Percentiles rank a stretch among this genome's conserved stretches.
phyloP scores from a whole-genome alignment of 2,329 filamentous ascomycete species.

The Monosporascus sp. region DNA sequence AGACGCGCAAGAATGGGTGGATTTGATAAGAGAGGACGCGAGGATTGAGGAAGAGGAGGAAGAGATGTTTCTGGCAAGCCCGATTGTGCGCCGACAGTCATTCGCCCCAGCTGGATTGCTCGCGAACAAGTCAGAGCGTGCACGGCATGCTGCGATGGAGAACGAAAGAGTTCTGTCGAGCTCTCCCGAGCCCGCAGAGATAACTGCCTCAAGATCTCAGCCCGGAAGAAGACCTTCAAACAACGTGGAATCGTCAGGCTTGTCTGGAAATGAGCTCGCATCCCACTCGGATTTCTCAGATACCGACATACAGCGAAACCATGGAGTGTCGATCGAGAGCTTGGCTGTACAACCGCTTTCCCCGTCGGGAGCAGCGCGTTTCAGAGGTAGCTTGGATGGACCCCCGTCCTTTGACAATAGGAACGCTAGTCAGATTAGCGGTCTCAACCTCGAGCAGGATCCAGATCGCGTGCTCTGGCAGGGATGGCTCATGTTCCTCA shows the following conservation, averaged over 20 bases:
- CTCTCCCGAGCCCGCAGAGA: conserved; percentile 54
- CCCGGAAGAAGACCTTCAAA: conserved; percentile 52
- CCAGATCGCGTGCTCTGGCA: conserved; percentile 91
- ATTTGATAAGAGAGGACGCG: conserved; percentile 71
- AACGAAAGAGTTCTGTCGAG: conserved; percentile 46
- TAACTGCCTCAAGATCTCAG: conserved; percentile 26
- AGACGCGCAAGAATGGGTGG: conserved; percentile 83
- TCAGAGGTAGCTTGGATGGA: conserved; percentile 19
- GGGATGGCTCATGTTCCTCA: conserved; percentile 80
- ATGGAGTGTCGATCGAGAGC: conserved; percentile 48
- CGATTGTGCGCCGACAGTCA: conserved; percentile 46
- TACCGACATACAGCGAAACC: conserved; percentile 44
- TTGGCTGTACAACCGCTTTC: conserved; percentile 35
- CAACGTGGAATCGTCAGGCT: conserved; percentile 56
- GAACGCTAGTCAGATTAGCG: conserved; percentile 60
- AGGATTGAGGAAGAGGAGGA: conserved; percentile 85
- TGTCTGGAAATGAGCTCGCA: conserved; percentile 60
- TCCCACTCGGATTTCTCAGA: conserved; percentile 89
- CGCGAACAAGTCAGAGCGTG: conserved; percentile 15
- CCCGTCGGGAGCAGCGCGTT: conserved; percentile 20
- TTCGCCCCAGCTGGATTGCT: conserved; percentile 26
- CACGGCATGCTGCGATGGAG: conserved; percentile 20
- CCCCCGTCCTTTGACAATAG: conserved; percentile 35
- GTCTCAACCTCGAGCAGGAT: conserved; percentile 53
- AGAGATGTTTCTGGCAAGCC: conserved; percentile 70